These are phyloP conservation scores for Ceratocystis smalleyi DNA, from an alignment of 2,329 filamentous ascomycete species.

Conservation along the genomic window DNA sequence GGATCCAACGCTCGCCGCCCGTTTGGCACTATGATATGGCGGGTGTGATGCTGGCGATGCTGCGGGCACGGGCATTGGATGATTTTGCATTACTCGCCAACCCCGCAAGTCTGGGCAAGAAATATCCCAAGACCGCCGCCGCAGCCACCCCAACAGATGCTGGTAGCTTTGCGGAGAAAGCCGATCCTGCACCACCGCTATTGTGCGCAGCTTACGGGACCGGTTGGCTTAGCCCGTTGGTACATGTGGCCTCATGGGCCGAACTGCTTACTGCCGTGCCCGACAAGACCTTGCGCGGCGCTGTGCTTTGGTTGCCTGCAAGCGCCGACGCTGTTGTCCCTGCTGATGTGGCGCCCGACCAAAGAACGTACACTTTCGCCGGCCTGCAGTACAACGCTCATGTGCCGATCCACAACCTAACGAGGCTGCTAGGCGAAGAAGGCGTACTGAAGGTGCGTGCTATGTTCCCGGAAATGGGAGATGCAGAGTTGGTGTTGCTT, in stretches of 20 bases:
- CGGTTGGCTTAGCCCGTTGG: not conserved
- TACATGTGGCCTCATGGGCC: conserved; percentile 26
- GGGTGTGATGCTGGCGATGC: conserved; percentile 33
- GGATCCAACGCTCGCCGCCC: conserved; percentile 17
- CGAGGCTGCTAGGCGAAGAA: conserved; percentile 34
- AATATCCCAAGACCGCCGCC: conserved; percentile 17
- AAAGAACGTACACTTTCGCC: conserved; percentile 32
- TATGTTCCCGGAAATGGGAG: conserved; percentile 24
- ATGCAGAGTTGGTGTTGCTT: conserved; percentile 31
- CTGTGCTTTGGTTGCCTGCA: conserved; percentile 29
- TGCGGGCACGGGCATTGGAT: conserved; percentile 35
- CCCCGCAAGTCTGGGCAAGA: conserved; percentile 7
- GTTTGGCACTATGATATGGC: conserved; percentile 43
- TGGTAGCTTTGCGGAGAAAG: conserved; percentile 23
- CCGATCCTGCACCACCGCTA: not conserved
- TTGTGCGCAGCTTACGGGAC: not conserved
- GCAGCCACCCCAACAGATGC: not conserved
- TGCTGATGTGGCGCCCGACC: conserved; percentile 23
- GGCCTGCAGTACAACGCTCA: conserved; percentile 24
- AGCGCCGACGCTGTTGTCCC: conserved; percentile 11
- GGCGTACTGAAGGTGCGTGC: conserved; percentile 28
- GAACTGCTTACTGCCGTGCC: conserved; percentile 31
- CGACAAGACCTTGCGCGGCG: conserved; percentile 28
- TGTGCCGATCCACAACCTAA: conserved; percentile 39
- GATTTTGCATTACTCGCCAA: conserved; percentile 24